Evolutionary conservation across 2,329 filamentous ascomycete genomes (phyloP).

Genomic region (Monilinia aucupariae): DNA sequence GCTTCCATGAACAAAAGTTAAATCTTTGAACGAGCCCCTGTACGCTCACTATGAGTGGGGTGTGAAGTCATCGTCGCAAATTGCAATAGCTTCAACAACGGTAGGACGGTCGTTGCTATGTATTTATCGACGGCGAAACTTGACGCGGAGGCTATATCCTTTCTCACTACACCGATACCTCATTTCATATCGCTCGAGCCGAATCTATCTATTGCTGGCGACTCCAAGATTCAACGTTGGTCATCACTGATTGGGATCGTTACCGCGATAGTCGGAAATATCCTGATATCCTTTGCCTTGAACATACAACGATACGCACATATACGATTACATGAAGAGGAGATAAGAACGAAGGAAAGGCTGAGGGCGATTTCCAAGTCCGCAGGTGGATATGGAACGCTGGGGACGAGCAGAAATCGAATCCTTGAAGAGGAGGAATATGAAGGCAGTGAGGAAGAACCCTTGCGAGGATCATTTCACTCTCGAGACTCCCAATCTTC

Average conservation of each 20-base stretch:
- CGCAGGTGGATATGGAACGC: conserved; percentile 41
- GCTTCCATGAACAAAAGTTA: not conserved
- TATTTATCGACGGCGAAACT: conserved; percentile 27
- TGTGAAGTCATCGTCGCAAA: conserved; percentile 17
- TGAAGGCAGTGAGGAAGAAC: conserved; percentile 45
- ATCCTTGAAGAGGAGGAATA: conserved; percentile 2
- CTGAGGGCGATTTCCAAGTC: conserved; percentile 45
- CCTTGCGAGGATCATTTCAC: conserved; percentile 47
- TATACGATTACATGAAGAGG: conserved; percentile 71
- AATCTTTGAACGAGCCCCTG: conserved; percentile 12
- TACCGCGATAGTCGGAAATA: conserved; percentile 86
- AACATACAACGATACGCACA: conserved; percentile 97
- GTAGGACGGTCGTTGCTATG: conserved; percentile 22
- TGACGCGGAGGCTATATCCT: conserved; percentile 22
- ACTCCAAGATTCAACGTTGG: conserved; percentile 62
- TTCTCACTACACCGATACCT: conserved; percentile 14
- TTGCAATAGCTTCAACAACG: too few relatives aligned
- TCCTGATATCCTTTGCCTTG: conserved; percentile 89
- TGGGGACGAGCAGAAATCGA: conserved; percentile 33
- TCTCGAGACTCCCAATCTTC: conserved; percentile 41
- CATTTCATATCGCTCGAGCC: conserved; percentile 2
- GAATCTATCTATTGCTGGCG: conserved; percentile 28
- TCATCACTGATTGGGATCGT: conserved; percentile 92
- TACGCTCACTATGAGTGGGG: conserved; percentile 22
- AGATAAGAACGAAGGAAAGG: conserved; percentile 50